Conservation (phyloP, 179 eudicot species). For the Kewa caespitosa region DNA sequence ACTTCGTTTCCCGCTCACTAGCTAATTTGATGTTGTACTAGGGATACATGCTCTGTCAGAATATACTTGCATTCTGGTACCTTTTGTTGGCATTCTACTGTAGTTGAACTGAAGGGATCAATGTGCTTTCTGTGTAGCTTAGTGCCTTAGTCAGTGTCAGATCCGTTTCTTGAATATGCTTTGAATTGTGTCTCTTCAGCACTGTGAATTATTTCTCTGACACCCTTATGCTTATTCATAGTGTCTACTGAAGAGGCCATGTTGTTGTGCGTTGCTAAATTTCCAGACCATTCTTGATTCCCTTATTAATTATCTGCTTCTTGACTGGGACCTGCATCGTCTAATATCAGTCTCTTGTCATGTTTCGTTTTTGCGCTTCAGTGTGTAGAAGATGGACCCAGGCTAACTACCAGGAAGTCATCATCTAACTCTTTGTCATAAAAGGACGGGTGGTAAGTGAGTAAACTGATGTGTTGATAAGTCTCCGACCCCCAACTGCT, state of each 20-base stretch:
- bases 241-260: neutral
- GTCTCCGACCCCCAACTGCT: constrained; percentile 27
- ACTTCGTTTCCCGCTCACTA: neutral
- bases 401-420: constrained; percentile 29
- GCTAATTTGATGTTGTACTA: neutral
- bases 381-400: constrained; percentile 26
- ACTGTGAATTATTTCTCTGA: neutral
- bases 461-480: constrained; percentile 21
- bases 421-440: constrained; percentile 25
- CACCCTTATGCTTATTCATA: neutral
- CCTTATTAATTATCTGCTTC: neutral
- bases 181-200: neutral
- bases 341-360: constrained; percentile 32
- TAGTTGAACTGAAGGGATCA: neutral
- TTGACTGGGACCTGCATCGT: neutral
- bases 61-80: neutral
- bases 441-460: constrained; percentile 31
- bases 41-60: neutral
- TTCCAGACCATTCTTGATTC: neutral
- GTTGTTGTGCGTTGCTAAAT: neutral
- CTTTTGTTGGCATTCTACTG: neutral
- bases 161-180: neutral
- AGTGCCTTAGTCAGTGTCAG: neutral
- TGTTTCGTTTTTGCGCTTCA: constrained; percentile 13
- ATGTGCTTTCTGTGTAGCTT: neutral